These are phyloP conservation scores for Botrytis tulipae DNA, from an alignment of 2,329 filamentous ascomycete genomes.

Conservation along the genomic window DNA sequence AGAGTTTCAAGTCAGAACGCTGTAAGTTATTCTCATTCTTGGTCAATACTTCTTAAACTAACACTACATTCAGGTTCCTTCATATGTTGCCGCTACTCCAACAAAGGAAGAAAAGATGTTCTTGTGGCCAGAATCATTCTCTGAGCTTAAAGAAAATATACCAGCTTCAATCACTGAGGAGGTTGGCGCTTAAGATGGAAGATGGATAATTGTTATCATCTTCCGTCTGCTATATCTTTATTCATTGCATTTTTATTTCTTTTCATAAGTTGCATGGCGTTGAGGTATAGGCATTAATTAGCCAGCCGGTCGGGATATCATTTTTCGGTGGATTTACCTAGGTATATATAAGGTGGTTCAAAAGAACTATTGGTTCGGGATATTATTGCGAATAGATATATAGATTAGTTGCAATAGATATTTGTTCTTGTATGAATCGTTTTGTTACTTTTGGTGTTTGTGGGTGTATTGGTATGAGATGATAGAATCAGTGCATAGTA, in stretches of 20 bases:
- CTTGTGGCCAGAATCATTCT: constrained; percentile 60
- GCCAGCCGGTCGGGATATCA: not conserved
- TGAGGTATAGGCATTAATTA: constrained; percentile 2
- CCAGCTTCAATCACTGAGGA: constrained; percentile 1
- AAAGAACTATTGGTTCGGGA: not conserved
- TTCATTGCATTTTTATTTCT: not conserved
- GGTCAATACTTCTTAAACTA: not conserved
- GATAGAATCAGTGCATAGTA: too few species aligned
- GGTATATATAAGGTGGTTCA: not conserved
- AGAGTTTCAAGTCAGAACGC: constrained; percentile 57
- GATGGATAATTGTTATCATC: not conserved
- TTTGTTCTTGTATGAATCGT: not conserved
- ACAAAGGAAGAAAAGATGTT: constrained; percentile 60
- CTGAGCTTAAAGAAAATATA: constrained; percentile 36
- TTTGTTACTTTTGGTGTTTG: not conserved
- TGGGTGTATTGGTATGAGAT: not conserved
- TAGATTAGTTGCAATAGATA: not conserved
- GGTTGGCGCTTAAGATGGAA: not conserved
- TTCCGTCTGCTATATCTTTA: not conserved
- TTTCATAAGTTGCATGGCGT: not conserved
- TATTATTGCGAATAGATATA: not conserved
- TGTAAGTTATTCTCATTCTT: constrained; percentile 32
- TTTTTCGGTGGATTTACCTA: not conserved
- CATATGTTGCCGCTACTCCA: constrained; percentile 51
- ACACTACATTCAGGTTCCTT: constrained; percentile 40